These are phyloP conservation scores for Parsonsia alboflavescens DNA, from an alignment of 257 asterid species.

Conservation along the genomic window DNA sequence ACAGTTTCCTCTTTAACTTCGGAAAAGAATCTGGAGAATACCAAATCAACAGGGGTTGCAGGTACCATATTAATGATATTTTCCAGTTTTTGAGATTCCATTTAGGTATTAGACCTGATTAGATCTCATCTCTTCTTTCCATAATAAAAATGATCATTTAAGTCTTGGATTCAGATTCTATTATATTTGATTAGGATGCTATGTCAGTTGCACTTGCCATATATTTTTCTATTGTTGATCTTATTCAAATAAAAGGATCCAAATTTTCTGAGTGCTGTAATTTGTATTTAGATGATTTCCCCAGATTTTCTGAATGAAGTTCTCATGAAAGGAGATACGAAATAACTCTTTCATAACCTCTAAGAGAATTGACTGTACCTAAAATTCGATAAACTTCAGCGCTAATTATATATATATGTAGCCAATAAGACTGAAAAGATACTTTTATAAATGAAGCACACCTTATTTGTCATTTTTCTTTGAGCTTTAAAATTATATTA, in stretches of 20 bases:
- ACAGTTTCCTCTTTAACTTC: constrained; percentile 32
- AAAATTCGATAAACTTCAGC: not conserved
- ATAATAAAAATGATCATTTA: not conserved
- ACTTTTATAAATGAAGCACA: not conserved
- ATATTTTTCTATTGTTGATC: not conserved
- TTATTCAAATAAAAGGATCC: not conserved
- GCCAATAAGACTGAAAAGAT: not conserved
- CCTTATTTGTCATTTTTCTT: not conserved
- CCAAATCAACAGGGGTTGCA: constrained; percentile 31
- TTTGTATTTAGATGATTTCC: not conserved
- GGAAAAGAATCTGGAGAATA: constrained; percentile 22
- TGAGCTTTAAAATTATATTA: too few species aligned
- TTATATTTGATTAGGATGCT: not conserved
- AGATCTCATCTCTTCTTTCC: not conserved
- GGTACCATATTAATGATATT: constrained; percentile 25
- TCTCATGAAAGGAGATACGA: not conserved
- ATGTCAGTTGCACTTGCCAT: not conserved
- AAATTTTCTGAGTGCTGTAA: not conserved
- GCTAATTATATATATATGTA: not conserved
- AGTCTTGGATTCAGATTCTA: not conserved
- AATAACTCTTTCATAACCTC: not conserved
- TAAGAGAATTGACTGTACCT: not conserved
- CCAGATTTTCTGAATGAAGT: not conserved
- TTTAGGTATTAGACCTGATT: not conserved
- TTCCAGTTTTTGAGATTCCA: not conserved